Base-by-base conservation (phyloP, 108 stramenopile genomes). In the Fistulifera solaris region DNA sequence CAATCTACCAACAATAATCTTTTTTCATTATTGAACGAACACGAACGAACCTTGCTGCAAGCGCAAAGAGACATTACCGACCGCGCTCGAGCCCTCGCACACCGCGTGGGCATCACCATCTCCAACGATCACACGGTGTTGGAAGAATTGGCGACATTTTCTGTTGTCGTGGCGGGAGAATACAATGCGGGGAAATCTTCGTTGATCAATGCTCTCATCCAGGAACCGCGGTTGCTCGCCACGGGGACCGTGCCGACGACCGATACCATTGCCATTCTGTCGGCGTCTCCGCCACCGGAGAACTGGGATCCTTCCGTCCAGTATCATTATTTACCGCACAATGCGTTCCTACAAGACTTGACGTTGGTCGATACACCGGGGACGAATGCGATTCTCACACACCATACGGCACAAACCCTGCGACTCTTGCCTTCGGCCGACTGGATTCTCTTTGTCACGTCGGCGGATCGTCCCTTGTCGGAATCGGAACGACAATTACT, bases 161-260 rank as follows among this genome's bases (percentile, higher is more conserved):
- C 82, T 12, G 76, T 86, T 7, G 80, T 85, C 0, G 62, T 86
- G 65, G 87, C 87, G 16, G 87, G 87, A 38, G 84, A 85, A 59
- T 85, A 94, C 52, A 94, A 91, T 60, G 62, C 80, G 17, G 96
- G 96, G 21, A 96, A 96, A 63, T 80, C 79, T 1, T 78, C 88
- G 17, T 56, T 96, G 15, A 80, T 96, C 38, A 81, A 81, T 67
- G 89, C 87, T 0, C 43, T 96, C 6, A 52, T 94, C 44, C 87
- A 87, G 12, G 67, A 73, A 21, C 31, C 31, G 31, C 78, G 83
- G 56, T 39, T 85, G 15, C 41, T 89, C 15, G 87, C 85, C 48
- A 64, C 80, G 6, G 87, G 87, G 22, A 77, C 82, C 38, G 63
- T 89, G 52, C 87, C 87, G 4, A 89, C 87, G 6, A 89, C 87